Conservation (phyloP, 2,329 filamentous ascomycete species). For the Aspergillus fructus region DNA sequence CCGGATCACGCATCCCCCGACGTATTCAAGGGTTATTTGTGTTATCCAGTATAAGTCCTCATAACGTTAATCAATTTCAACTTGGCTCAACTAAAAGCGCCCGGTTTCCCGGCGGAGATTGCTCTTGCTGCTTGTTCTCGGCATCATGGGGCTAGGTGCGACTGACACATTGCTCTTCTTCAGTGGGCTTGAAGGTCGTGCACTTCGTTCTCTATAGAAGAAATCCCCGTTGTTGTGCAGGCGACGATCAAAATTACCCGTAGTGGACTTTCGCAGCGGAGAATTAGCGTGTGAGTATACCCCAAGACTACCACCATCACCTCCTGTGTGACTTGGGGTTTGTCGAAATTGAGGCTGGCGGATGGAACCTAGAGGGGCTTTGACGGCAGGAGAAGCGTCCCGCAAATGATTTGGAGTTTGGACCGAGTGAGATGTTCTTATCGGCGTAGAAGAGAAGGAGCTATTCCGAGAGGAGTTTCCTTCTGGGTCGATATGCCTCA, state of each 20-base stretch:
- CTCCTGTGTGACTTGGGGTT: slow-evolving; percentile 43
- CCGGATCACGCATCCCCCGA: slow-evolving; percentile 1
- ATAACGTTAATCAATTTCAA: slow-evolving; percentile 9
- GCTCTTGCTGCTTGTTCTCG: slow-evolving; percentile 35
- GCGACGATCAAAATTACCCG: slow-evolving; percentile 51
- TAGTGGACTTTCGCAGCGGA: slow-evolving; percentile 76
- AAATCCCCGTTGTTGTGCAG: slow-evolving; percentile 41
- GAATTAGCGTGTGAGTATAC: slow-evolving; percentile 78
- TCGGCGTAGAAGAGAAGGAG: slow-evolving; percentile 45
- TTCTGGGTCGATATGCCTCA: slow-evolving; percentile 70
- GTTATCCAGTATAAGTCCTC: not conserved
- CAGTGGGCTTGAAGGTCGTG: slow-evolving; percentile 41
- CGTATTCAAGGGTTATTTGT: slow-evolving; percentile 11
- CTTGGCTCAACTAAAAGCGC: slow-evolving; percentile 22
- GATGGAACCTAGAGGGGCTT: slow-evolving; percentile 45
- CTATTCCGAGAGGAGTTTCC: slow-evolving; percentile 40
- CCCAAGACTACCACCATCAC: slow-evolving; percentile 76
- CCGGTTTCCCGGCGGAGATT: slow-evolving; percentile 34
- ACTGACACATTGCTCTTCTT: slow-evolving; percentile 44
- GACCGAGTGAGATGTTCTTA: slow-evolving; percentile 34
- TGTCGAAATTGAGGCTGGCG: slow-evolving; percentile 56
- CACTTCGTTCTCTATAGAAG: slow-evolving; percentile 34
- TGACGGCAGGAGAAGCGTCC: slow-evolving; percentile 47
- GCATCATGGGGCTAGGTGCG: slow-evolving; percentile 31
- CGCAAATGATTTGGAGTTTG: slow-evolving; percentile 48